These are phyloP conservation scores for Tulasnella sp. DNA, from an alignment of 768 basidiomycete genomes.

Conservation along the genomic window DNA sequence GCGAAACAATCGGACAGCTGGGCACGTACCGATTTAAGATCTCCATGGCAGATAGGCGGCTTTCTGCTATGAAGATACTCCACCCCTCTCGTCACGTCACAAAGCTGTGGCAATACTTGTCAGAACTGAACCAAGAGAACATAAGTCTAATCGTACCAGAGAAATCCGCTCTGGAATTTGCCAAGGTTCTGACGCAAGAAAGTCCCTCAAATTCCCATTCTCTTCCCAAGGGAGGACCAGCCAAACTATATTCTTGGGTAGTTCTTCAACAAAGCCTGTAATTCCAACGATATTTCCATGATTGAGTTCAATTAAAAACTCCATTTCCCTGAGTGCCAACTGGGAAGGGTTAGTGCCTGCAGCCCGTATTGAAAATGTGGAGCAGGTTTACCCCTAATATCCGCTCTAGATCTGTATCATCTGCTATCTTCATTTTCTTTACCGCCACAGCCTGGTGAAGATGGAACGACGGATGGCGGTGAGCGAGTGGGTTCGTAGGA, in stretches of 20 bases:
- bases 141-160: background rate
- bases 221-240: background rate
- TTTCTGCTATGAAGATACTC: background rate
- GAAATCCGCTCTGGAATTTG: background rate
- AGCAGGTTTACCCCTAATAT: background rate
- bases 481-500: background rate
- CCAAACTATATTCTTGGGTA: background rate
- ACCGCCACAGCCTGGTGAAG: background rate
- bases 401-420: background rate
- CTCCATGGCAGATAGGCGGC: background rate
- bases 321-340: constrained; percentile 6
- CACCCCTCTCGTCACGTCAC: background rate
- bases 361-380: background rate
- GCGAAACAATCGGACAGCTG: background rate
- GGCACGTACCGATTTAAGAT: background rate
- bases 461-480: background rate
- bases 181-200: background rate
- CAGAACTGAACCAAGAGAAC: background rate
- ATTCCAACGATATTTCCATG: background rate
- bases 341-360: background rate
- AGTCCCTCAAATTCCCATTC: background rate
- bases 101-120: background rate
- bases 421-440: background rate
- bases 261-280: background rate
- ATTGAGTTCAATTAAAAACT: background rate